A percentile compares a stretch with the other conserved stretches of the same genome.
Conservation (phyloP, 2,329 filamentous ascomycete genomes). For the Bipolaris bicolor region DNA sequence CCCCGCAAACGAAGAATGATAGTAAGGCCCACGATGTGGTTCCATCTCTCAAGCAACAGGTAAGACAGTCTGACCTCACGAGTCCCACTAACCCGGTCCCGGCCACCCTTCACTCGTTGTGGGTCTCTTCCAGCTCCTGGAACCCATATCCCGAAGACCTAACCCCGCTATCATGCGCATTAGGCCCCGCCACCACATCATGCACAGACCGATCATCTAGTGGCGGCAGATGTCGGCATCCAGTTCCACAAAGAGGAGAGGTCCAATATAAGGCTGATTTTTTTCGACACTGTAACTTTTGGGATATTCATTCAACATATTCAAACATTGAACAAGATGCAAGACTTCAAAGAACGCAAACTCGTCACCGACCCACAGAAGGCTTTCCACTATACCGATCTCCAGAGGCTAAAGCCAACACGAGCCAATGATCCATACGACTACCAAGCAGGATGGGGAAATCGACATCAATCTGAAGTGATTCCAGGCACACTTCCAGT, state of each 20-base stretch:
- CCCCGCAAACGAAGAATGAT: slow-evolving; percentile 21
- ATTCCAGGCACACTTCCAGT: slow-evolving; percentile 53
- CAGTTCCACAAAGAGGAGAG: slow-evolving; percentile 24
- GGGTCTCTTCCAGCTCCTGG: slow-evolving; percentile 25
- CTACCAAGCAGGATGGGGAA: slow-evolving; percentile 49
- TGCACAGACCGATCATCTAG: slow-evolving; percentile 35
- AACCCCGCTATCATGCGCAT: slow-evolving; percentile 36
- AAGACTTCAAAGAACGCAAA: slow-evolving; percentile 44
- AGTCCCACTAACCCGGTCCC: slow-evolving; percentile 31
- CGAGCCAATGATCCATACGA: slow-evolving; percentile 49
- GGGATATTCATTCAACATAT: slow-evolving; percentile 2
- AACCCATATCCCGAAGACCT: slow-evolving; percentile 21
- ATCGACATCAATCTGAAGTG: slow-evolving; percentile 50
- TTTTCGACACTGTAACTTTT: slow-evolving; percentile 15
- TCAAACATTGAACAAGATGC: slow-evolving; percentile 28
- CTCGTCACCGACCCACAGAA: slow-evolving; percentile 47
- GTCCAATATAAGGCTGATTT: slow-evolving; percentile 37
- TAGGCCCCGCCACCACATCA: slow-evolving; percentile 44
- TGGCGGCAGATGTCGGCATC: slow-evolving; percentile 40
- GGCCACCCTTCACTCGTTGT: slow-evolving; percentile 14
- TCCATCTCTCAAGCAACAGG: slow-evolving; percentile 10
- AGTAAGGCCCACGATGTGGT: slow-evolving; percentile 7
- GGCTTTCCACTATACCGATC: slow-evolving; percentile 49
- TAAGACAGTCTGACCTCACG: slow-evolving; percentile 10
- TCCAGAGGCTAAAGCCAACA: slow-evolving; percentile 48